Evolutionary conservation across 768 basidiomycete genomes (phyloP).

Genomic region (Suillus clintonianus): DNA sequence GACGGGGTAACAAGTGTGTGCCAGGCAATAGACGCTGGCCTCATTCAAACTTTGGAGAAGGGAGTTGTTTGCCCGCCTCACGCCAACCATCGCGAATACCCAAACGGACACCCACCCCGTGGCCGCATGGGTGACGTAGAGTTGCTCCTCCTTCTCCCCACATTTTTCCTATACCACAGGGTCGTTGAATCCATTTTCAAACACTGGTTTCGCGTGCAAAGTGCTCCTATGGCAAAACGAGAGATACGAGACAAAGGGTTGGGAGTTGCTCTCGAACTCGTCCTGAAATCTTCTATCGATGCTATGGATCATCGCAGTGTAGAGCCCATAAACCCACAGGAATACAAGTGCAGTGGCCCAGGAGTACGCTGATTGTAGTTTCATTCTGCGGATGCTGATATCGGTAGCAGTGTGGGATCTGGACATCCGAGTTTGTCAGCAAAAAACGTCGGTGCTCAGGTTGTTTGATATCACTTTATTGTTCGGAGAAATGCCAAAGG

Average conservation of each 20-base stretch:
- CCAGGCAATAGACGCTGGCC: not conserved
- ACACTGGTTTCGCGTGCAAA: not conserved
- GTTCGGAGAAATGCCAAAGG: not conserved
- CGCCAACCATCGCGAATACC: not conserved
- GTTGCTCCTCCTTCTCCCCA: not conserved
- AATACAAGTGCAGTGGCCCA: not conserved
- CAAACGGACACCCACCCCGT: not conserved
- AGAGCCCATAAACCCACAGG: not conserved
- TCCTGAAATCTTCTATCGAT: not conserved
- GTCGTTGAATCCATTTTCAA: not conserved
- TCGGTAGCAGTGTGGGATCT: not conserved
- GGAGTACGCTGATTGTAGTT: not conserved
- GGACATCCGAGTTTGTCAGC: not conserved
- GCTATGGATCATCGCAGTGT: not conserved
- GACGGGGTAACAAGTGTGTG: not conserved
- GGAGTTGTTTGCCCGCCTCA: not conserved
- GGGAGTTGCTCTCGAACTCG: not conserved
- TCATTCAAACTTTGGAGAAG: not conserved
- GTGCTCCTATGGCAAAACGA: not conserved
- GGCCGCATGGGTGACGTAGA: not conserved
- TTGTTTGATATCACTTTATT: not conserved
- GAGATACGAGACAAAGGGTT: not conserved
- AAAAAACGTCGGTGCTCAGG: not conserved
- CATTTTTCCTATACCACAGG: not conserved
- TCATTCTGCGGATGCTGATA: not conserved